phyloP scores from a whole-genome alignment of 2,329 filamentous ascomycete genomes.

The Penicillium sclerotiorum region DNA sequence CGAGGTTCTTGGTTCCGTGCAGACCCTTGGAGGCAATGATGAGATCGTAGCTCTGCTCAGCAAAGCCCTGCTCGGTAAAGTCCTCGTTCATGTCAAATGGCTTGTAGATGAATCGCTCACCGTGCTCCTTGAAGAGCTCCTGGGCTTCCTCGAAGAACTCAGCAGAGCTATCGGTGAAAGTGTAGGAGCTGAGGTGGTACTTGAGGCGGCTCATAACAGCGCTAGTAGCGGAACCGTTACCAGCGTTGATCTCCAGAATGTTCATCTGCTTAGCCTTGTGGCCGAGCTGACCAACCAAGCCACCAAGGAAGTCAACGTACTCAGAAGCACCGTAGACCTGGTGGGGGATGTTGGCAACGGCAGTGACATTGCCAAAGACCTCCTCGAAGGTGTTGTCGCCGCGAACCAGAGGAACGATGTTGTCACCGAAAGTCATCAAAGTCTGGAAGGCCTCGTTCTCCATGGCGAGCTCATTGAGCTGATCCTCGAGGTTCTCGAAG shows the following conservation, averaged over 20 bases:
- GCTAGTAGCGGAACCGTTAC: constrained; percentile 45
- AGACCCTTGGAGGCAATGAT: constrained; percentile 35
- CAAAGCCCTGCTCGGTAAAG: constrained; percentile 35
- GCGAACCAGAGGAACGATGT: background rate
- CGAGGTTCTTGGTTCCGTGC: constrained; percentile 7
- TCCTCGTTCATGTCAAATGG: constrained; percentile 34
- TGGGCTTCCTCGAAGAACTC: constrained; percentile 44
- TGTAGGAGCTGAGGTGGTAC: constrained; percentile 38
- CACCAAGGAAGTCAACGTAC: background rate
- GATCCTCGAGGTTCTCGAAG: background rate
- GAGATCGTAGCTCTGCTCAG: constrained; percentile 36
- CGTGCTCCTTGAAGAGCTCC: constrained; percentile 22
- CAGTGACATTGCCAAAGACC: constrained; percentile 19
- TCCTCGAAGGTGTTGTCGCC: constrained; percentile 2
- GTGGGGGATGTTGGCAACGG: constrained; percentile 34
- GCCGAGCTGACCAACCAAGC: background rate
- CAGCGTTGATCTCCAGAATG: constrained; percentile 14
- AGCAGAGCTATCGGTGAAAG: constrained; percentile 49
- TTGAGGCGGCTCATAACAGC: constrained; percentile 37
- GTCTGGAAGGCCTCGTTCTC: background rate
- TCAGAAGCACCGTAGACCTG: constrained; percentile 21
- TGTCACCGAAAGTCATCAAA: background rate
- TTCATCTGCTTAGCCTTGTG: background rate
- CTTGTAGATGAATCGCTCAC: constrained; percentile 21
- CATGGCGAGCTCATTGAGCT: background rate